These are phyloP conservation scores for Microglena sp. DNA, from an alignment of 139 green algal species.

Conservation along the genomic window DNA sequence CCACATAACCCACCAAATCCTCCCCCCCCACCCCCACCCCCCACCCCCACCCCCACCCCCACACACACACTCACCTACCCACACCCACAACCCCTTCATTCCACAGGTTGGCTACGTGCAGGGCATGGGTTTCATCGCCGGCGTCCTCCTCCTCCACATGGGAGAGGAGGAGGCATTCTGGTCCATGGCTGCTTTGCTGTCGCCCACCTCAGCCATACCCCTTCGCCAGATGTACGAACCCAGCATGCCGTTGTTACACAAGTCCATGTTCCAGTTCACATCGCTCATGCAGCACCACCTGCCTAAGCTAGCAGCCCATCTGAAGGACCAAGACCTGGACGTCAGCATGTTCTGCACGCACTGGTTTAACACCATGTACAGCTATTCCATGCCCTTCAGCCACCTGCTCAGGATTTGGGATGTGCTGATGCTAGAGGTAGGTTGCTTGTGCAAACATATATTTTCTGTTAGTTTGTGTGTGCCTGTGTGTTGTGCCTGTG, in stretches of 20 bases:
- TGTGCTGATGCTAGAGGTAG: constrained; percentile 70
- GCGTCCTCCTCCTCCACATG: constrained; percentile 85
- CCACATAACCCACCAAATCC: too few relatives aligned
- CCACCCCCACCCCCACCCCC: too few relatives aligned
- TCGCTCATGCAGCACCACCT: constrained; percentile 35
- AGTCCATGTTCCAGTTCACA: constrained; percentile 33
- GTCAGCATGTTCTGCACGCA: constrained; percentile 68
- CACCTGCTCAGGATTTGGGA: constrained; percentile 78
- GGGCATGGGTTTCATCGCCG: constrained; percentile 83
- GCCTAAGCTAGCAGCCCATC: constrained; percentile 39
- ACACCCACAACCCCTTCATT: too few relatives aligned
- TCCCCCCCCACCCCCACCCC: too few relatives aligned
- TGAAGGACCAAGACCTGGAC: constrained; percentile 44
- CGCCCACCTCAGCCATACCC: constrained; percentile 10
- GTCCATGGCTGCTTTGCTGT: constrained; percentile 73
- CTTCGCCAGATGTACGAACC: constrained; percentile 3
- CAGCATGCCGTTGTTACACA: constrained; percentile 72
- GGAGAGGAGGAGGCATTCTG: constrained; percentile 82
- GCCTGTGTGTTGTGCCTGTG: too few relatives aligned
- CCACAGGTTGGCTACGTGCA: constrained; percentile 85
- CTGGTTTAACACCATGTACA: constrained; percentile 87
- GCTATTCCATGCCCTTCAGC: constrained; percentile 73
- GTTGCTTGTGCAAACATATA: constrained; percentile 44
- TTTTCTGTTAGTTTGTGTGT: too few relatives aligned
- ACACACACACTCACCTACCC: too few relatives aligned